These are phyloP conservation scores for Scheffersomyces insectosa DNA, from an alignment of 1,139 yeast genomes.

Conservation along the genomic window DNA sequence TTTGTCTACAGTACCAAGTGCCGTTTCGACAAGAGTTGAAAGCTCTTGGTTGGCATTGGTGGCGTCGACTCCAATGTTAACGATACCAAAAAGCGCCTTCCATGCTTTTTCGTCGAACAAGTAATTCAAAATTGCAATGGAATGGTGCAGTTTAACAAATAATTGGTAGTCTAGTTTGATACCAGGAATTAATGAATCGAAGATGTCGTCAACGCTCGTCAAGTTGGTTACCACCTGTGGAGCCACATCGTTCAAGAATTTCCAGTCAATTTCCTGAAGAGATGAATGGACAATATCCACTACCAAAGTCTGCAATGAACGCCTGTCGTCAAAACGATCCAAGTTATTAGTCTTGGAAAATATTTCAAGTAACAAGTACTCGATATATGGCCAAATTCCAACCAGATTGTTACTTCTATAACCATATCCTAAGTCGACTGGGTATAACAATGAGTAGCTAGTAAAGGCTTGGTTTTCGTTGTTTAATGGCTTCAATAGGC, in stretches of 20 bases:
- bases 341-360: slow-evolving; percentile 47
- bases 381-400: slow-evolving; percentile 83
- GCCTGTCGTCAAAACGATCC: slow-evolving; percentile 36
- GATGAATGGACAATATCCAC: slow-evolving; percentile 54
- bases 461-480: slow-evolving; percentile 33
- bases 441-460: slow-evolving; percentile 52
- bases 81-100: slow-evolving; percentile 54
- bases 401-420: slow-evolving; percentile 50
- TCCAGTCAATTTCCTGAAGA: slow-evolving; percentile 64
- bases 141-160: slow-evolving; percentile 62
- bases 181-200: slow-evolving; percentile 28
- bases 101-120: slow-evolving; percentile 61
- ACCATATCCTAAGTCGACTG: slow-evolving; percentile 60
- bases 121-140: slow-evolving; percentile 62
- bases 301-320: slow-evolving; percentile 53
- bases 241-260: slow-evolving; percentile 48
- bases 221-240: slow-evolving; percentile 22
- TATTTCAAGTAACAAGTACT: slow-evolving; percentile 66
- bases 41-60: slow-evolving; percentile 35
- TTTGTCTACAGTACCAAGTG: slow-evolving; percentile 47
- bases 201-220: slow-evolving; percentile 44
- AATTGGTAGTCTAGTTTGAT: slow-evolving; percentile 29
- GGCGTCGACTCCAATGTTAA: slow-evolving; percentile 55
- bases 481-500: slow-evolving; percentile 25
- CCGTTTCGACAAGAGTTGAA: slow-evolving; percentile 21